Evolutionary conservation across 139 green algal genomes (phyloP), one percentile per base, ranked within the genome.

Genomic region (Chlorella sp.): DNA sequence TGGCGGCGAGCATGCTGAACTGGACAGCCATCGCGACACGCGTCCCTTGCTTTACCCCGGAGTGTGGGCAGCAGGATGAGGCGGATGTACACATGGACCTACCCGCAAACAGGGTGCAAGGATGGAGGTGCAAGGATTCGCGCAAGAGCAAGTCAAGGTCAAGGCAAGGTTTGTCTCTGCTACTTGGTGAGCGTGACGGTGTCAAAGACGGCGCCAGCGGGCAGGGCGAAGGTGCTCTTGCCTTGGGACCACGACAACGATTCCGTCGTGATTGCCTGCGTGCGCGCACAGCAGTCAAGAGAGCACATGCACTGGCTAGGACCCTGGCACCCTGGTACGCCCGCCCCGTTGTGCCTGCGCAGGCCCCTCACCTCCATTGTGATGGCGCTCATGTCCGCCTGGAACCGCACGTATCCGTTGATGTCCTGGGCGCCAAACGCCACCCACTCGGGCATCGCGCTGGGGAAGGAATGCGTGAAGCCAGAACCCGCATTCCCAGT

Each of bases 401-500:
- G 5, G 62, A 68, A 68, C 6, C 62, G 62, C 3, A 68, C 62
- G 62, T 68, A 68, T 17, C 62, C 62, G 62, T 68, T 68, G 62
- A 68, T 42, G 62, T 68, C 62, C 62, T 68, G 55, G 14, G n/a
- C 22, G 20, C 14, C 55, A 64, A n/a, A 35, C 35, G 62, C 62
- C 29, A 71, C 33, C 33, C 34, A 71, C 32, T 60, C n/a, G 4
- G 66, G 66, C 32, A 71, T 4, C 4, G 6, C 42, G 4, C n/a
- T 64, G 26, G 66, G 66, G 66, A 71, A 71, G 35, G 35, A 35
- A 60, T 71, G 66, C 22, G 66, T 71, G 66, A 71, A 71, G 66
- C 66, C 35, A 14, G 66, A 31, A 26, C 66, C 66, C 6, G 66
- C 66, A 60, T 71, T 71, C 17, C 66, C 66, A 24, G 66, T 60